Evolutionary conservation across 768 basidiomycete genomes (phyloP), one percentile per base, ranked within the genome.

Genomic region (Mycena metata): DNA sequence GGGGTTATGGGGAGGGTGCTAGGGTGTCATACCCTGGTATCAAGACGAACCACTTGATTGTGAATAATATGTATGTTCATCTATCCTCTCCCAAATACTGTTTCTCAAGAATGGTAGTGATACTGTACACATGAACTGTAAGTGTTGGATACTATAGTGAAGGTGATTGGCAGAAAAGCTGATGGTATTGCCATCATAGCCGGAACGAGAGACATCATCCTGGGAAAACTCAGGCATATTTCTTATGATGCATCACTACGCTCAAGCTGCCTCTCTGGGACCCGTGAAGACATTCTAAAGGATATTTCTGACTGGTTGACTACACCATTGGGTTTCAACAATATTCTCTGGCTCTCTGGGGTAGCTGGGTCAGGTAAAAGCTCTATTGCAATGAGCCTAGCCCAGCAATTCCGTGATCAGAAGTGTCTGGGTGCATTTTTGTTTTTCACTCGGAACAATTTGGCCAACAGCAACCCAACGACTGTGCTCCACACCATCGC

Each of bases 351-450:
- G 73, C n/a, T 76, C 9, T 45, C 60, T 58, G 74, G 74, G 16
- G 58, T 70, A 9, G 71, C 69, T 21, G 55, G 55, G 1, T 12
- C 36, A 2, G 55, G 55, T 0, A 56, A 56, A 42, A 56, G 55
- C 24, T 26, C 56, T 1, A 43, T 57, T 9, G 23, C 56, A 0
- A 57, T 24, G 15, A 57, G 15, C 6, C 2, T 57, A 13, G 26
- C 56, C 2, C 15, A 57, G 19, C 9, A 9, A 5, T 57, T 43
- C 11, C 56, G 56, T n/a, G 41, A 45, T 2, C 15, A 13, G 2
- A 0, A n/a, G 2, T 64, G 72, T 5, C 72, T 76, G 1, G 75
- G 74, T 10, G 69, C 70, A 3, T 75, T 73, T 49, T 0, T 75
- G 0, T 71, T 75, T 23, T 76, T 76, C 35, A 51, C 73, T 26